These are phyloP conservation scores for Vicia villosa DNA, from an alignment of 306 rosid genomes.

Conservation along the genomic window DNA sequence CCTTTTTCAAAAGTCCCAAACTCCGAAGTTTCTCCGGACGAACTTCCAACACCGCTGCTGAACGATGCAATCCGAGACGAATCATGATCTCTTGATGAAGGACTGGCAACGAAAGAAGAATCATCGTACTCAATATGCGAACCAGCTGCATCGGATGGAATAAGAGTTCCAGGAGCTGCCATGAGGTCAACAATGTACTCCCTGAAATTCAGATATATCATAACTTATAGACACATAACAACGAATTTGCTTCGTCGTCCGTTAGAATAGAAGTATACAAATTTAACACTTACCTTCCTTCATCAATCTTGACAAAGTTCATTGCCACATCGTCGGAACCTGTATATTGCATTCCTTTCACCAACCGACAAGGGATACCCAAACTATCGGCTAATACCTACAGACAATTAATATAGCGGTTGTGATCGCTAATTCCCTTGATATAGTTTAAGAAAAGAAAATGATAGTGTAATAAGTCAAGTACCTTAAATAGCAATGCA, in stretches of 20 bases:
- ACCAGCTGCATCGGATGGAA: constrained; percentile 87
- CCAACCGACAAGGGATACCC: constrained; percentile 87
- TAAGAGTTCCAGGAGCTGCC: constrained; percentile 98
- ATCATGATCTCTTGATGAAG: constrained; percentile 80
- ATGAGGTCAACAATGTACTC: constrained; percentile 97
- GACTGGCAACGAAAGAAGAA: constrained; percentile 63
- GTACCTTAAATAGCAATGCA: constrained; percentile 93
- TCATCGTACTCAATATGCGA: constrained; percentile 70
- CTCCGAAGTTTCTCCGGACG: constrained; percentile 68
- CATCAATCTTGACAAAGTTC: constrained; percentile 84
- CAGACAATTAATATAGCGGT: constrained; percentile 35
- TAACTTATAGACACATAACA: constrained; percentile 35
- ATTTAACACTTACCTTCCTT: constrained; percentile 71
- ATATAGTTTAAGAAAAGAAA: constrained; percentile 20
- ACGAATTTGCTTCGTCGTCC: constrained; percentile 8
- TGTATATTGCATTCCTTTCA: constrained; percentile 88
- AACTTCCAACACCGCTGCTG: constrained; percentile 85
- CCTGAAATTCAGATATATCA: constrained; percentile 66
- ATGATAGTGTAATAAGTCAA: constrained; percentile 5
- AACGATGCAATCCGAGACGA: constrained; percentile 73
- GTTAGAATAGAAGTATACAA: constrained; percentile 27
- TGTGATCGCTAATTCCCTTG: constrained; percentile 23
- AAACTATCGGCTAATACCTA: constrained; percentile 93
- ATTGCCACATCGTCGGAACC: constrained; percentile 90
- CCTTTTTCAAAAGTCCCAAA: constrained; percentile 55